Base-by-base conservation (phyloP, 257 asterid species). In the Solanum virginianum region DNA sequence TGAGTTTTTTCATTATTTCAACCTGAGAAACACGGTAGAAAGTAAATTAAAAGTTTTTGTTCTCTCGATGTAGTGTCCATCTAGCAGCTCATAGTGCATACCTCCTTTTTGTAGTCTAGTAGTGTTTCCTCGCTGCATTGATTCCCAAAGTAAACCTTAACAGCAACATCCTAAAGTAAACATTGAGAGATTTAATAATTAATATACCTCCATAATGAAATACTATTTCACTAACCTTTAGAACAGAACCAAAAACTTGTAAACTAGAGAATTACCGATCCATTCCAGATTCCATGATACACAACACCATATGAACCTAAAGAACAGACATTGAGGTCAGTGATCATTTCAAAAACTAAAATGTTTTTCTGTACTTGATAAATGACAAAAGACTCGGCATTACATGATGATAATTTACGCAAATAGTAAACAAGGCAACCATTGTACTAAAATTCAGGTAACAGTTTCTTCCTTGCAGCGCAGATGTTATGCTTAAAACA, bases 271-370 rank as follows among this genome's bases (percentile, higher is more conserved):
- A 88, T 29, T 89, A 94, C 97, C 55, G 97, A 94, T 90, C 92
- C 95, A 26, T 90, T 91, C 98, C 98, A 94, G 85, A 92, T 83
- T 87, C 98, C 98, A 72, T 86, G 94, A 88, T 93, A 90, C 49
- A 94, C 95, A 77, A 88, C 89, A 54, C 91, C 97, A 86, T 81
- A 94, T 16, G 94, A 89, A 85, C 98, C 98, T 94, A 89, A 82
- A 90, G 59, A 63, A 81, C 77, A 84, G 18, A 55, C 54, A 83
- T 80, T 39, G 65, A 82, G 53, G 85, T 87, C 79, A 81, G 80
- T 47, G 71, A 86, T 84, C 43, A 80, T 80, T 60, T 75, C 62
- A 70, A 51, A 36, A 41, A 63, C 41, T 43, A 10, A 17, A 26
- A 39, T 14, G 18, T 79, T 15, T 32, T 18, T 16, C 63, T 24